Percentiles rank a stretch among this genome's conserved stretches.
These are phyloP conservation scores for Hericium coralloides DNA, from an alignment of 768 basidiomycete genomes.

Conservation along the genomic window DNA sequence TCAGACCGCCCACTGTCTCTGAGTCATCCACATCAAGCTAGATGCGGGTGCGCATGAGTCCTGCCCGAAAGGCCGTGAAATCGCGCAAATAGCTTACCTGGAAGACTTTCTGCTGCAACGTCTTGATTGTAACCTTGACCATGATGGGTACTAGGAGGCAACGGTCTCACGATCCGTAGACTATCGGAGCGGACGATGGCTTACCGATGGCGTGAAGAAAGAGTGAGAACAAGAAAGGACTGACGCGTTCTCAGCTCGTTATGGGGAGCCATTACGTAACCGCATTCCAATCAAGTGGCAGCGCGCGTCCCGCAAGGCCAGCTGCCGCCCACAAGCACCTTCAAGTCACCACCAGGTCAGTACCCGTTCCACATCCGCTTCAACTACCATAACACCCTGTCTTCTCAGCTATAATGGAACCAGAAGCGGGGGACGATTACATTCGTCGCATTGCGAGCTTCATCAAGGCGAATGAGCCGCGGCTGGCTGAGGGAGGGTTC, in stretches of 20 bases:
- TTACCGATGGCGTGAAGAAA: constrained; percentile 5
- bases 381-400: constrained; percentile 14
- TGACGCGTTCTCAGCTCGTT: constrained; percentile 2
- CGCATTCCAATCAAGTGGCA: not conserved
- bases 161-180: constrained; percentile 5
- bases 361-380: not conserved
- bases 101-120: constrained; percentile 89
- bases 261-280: not conserved
- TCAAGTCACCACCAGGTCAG: not conserved
- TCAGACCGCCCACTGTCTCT: constrained; percentile 72
- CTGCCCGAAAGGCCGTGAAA: not conserved
- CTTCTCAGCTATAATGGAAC: constrained; percentile 30
- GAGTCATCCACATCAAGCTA: constrained; percentile 71
- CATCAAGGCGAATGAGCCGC: constrained; percentile 63
- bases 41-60: not conserved
- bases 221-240: constrained; percentile 6
- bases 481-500: constrained; percentile 58
- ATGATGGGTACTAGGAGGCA: constrained; percentile 18
- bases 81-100: constrained; percentile 36
- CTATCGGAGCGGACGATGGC: not conserved
- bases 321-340: not conserved
- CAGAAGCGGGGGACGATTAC: constrained; percentile 68
- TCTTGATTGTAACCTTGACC: constrained; percentile 95
- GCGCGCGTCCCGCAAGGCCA: not conserved
- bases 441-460: constrained; percentile 60